phyloP scores from a whole-genome alignment of 306 rosid genomes.

The Quercus rubra region DNA sequence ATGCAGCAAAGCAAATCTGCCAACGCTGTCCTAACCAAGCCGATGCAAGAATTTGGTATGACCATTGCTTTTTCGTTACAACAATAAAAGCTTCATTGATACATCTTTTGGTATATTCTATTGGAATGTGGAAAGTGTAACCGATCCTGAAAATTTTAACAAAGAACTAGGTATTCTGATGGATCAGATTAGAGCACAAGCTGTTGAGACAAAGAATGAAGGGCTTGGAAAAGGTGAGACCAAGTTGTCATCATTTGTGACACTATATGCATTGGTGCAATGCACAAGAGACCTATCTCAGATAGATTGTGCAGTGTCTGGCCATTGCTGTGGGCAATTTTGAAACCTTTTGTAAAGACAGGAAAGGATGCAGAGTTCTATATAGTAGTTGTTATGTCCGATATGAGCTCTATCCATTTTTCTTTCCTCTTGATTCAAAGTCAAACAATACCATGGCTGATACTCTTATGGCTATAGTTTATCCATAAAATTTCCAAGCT shows the following conservation, averaged over 20 bases:
- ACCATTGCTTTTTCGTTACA: conserved; percentile 58
- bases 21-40: conserved; percentile 45
- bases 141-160: conserved; percentile 51
- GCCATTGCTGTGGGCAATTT: conserved; percentile 52
- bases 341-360: conserved; percentile 31
- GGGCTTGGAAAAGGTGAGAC: conserved; percentile 67
- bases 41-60: conserved; percentile 65
- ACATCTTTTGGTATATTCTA: conserved; percentile 53
- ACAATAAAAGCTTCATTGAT: conserved; percentile 37
- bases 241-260: conserved; percentile 36
- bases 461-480: conserved; percentile 20
- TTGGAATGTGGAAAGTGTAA: conserved; percentile 43
- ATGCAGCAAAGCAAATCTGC: conserved; percentile 49
- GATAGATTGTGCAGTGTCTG: conserved; percentile 55
- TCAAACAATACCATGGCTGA: conserved; percentile 9
- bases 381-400: conserved; percentile 65
- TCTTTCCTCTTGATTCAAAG: conserved; percentile 51
- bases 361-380: conserved; percentile 54
- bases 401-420: conserved; percentile 67
- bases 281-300: conserved; percentile 66
- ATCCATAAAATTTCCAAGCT: conserved; percentile 16
- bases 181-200: conserved; percentile 38
- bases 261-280: conserved; percentile 62
- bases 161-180: conserved; percentile 36
- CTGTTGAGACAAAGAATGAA: conserved; percentile 22